Evolutionary conservation across 495 filamentous ascomycete species (phyloP).

Genomic region (Xylaria scruposa): DNA sequence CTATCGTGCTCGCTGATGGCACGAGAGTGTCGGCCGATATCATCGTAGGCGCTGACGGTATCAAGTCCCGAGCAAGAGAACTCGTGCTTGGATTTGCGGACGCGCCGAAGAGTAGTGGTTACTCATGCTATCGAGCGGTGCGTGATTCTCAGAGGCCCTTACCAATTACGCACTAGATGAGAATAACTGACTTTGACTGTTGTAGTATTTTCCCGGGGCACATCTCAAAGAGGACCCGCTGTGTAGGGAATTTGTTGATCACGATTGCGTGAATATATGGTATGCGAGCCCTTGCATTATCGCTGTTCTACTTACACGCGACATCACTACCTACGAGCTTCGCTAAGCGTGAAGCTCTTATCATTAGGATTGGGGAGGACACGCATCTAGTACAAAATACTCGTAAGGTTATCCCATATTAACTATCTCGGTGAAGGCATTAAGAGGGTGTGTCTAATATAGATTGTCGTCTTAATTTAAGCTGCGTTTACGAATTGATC

Average conservation of each 20-base stretch:
- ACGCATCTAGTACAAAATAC: slow-evolving; percentile 58
- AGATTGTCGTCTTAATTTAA: not conserved
- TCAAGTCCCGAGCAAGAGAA: slow-evolving; percentile 53
- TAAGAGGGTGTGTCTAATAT: not conserved
- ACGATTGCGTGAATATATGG: slow-evolving; percentile 61
- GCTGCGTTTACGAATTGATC: not conserved
- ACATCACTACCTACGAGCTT: not conserved
- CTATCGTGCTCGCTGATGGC: slow-evolving; percentile 49
- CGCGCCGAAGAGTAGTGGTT: slow-evolving; percentile 55
- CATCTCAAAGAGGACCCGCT: slow-evolving; percentile 51
- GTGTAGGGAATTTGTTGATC: slow-evolving; percentile 52
- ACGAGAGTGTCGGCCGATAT: slow-evolving; percentile 40
- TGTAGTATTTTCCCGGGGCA: slow-evolving; percentile 49
- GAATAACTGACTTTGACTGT: no score
- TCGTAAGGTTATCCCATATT: slow-evolving; percentile 6
- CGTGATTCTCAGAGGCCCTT: no score
- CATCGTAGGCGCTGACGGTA: slow-evolving; percentile 50
- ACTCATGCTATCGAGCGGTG: slow-evolving; percentile 54
- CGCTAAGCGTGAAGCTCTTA: slow-evolving; percentile 1
- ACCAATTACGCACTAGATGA: no score
- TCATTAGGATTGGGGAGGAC: slow-evolving; percentile 52
- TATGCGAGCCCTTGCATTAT: slow-evolving; percentile 19
- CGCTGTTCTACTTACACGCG: not conserved
- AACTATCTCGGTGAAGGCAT: not conserved
- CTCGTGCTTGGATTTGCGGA: slow-evolving; percentile 55